phyloP scores from a whole-genome alignment of 2,329 filamentous ascomycete species.

The Aureobasidium sp. region DNA sequence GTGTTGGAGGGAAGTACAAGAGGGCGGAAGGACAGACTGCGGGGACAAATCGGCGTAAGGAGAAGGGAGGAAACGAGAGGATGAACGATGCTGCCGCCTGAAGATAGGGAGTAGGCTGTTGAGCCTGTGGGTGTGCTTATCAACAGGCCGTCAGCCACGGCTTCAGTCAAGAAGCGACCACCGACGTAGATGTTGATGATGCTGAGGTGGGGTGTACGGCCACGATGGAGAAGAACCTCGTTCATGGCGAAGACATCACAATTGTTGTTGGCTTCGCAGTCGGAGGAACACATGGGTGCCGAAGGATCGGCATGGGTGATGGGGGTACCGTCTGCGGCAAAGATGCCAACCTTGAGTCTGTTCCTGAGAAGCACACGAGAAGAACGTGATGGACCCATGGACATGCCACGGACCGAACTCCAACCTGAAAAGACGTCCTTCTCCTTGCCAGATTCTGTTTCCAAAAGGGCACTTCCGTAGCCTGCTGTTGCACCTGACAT shows the following conservation, averaged over 20 bases:
- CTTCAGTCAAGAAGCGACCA: slow-evolving; percentile 82
- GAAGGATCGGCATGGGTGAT: slow-evolving; percentile 22
- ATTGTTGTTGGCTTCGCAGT: slow-evolving; percentile 29
- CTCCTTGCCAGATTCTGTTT: background rate
- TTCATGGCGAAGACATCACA: slow-evolving; percentile 69
- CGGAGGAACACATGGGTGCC: background rate
- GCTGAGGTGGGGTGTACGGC: slow-evolving; percentile 79
- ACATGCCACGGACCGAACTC: slow-evolving; percentile 68
- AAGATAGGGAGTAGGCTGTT: slow-evolving; percentile 90
- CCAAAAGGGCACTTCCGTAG: slow-evolving; percentile 27
- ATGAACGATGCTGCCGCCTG: slow-evolving; percentile 88
- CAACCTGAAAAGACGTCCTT: slow-evolving; percentile 44
- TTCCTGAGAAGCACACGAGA: slow-evolving; percentile 81
- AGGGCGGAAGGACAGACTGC: slow-evolving; percentile 85
- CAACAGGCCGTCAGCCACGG: slow-evolving; percentile 90
- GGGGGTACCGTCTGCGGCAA: slow-evolving; percentile 55
- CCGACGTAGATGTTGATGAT: slow-evolving; percentile 89
- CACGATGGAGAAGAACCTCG: slow-evolving; percentile 88
- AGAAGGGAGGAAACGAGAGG: slow-evolving; percentile 82
- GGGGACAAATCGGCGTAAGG: slow-evolving; percentile 87
- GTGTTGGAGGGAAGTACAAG: slow-evolving; percentile 82
- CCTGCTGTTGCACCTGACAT: slow-evolving; percentile 59
- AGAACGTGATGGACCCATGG: slow-evolving; percentile 63
- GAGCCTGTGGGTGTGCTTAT: slow-evolving; percentile 90
- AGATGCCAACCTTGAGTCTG: slow-evolving; percentile 77